Evolutionary conservation across 2,329 filamentous ascomycete genomes (phyloP).

Genomic region (Pseudonectria buxi): DNA sequence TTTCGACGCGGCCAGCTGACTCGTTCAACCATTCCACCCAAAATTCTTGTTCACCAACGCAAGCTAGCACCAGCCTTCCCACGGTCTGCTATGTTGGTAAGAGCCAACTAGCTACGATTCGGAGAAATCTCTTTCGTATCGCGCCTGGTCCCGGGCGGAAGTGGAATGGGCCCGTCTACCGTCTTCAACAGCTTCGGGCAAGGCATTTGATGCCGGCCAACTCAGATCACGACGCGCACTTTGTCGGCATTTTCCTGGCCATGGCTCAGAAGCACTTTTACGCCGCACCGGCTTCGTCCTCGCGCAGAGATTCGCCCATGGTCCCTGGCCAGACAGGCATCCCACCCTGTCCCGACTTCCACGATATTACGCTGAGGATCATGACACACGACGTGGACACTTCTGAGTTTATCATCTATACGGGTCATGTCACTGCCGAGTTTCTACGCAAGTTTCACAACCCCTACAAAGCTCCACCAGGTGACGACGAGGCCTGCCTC

Average conservation of each 20-base stretch:
- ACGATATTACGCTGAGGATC: slow-evolving; percentile 43
- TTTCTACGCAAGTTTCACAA: slow-evolving; percentile 46
- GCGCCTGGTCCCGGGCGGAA: slow-evolving; percentile 31
- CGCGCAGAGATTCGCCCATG: slow-evolving; percentile 21
- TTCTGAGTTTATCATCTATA: slow-evolving; percentile 48
- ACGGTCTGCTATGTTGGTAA: slow-evolving; percentile 43
- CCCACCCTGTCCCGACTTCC: slow-evolving; percentile 29
- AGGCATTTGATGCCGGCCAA: slow-evolving; percentile 42
- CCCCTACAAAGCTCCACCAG: slow-evolving; percentile 34
- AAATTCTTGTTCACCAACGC: slow-evolving; percentile 11
- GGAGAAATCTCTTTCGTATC: slow-evolving; percentile 42
- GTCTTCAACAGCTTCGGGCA: slow-evolving; percentile 40
- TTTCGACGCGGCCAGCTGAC: slow-evolving; percentile 30
- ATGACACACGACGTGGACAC: slow-evolving; percentile 44
- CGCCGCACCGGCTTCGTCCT: slow-evolving; percentile 12
- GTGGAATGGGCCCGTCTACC: slow-evolving; percentile 41
- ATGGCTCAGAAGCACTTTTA: slow-evolving; percentile 54
- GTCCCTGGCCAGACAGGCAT: slow-evolving; percentile 10
- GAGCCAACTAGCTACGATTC: slow-evolving; percentile 37
- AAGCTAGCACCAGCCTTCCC: slow-evolving; percentile 21
- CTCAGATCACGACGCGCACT: slow-evolving; percentile 44
- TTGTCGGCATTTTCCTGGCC: slow-evolving; percentile 46
- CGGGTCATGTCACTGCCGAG: slow-evolving; percentile 38
- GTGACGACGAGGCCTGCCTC: slow-evolving; percentile 18
- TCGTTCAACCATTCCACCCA: slow-evolving; percentile 21